Evolutionary conservation across 441 rosid genomes (phyloP), one percentile per base, ranked within the genome.

Genomic region (Euphorbia corollata): DNA sequence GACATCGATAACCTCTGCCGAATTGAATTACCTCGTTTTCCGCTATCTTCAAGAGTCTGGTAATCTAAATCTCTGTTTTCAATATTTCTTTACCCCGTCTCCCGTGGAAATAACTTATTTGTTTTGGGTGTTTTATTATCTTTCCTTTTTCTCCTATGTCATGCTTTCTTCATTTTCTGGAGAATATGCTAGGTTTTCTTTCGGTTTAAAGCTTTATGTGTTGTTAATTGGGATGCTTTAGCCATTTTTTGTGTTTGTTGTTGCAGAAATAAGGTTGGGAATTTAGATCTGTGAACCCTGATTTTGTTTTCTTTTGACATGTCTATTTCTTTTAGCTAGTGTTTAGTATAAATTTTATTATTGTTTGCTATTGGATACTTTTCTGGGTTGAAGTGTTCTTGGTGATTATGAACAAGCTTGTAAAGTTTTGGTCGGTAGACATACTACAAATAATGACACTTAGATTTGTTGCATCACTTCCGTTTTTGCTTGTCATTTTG

Each of bases 11-110:
- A 89, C 92, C 62, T 89, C 98, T 67, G 83, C 80, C 53, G 97
- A 90, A 63, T 68, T 94, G 83, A 94, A 94, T 81, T 89, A 79
- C 79, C 91, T 94, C 63, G 85, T 91, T 67, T 94, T 91, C 77
- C 97, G 98, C 13, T 94, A 91, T 75, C 93, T 94, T 81, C 97
- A 87, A 66, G 99, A 94, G 69, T 94, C 99, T 65, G 98, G 99
- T 88, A 11, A 30, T 74, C 36, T 13, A 3, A 16, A 57, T 51
- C 59, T 61, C 18, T 2, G 6, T 32, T 22, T 32, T 54, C 20
- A 23, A 8, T 1, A 13, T 16, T 22, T 54, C 24, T 30, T 45
- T 11, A 9, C 47, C 1, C 4, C 23, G 15, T 67, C 41, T 27
- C n/a, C 10, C 6, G 15, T 20, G n/a, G 19, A 0, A 32, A 11